Percentiles rank a stretch among this genome's conserved stretches.
Evolutionary conservation across 106 monocot species (phyloP).

Genomic region (Triglochin maritima): DNA sequence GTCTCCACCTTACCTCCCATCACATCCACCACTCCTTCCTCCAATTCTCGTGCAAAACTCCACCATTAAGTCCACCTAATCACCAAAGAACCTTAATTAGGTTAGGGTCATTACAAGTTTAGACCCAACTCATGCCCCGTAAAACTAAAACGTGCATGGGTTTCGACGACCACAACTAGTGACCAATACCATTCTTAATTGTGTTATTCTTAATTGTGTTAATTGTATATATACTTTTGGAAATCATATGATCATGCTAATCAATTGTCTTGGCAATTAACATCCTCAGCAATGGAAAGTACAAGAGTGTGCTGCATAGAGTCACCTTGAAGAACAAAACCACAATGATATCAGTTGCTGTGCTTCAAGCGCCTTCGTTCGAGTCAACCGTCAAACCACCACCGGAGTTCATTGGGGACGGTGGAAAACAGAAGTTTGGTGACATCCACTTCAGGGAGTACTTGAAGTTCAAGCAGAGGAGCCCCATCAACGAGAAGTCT

Average conservation of each 20-base stretch:
- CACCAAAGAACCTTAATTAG: no score
- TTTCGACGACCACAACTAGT: background rate
- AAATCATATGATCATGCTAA: background rate
- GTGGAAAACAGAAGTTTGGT: conserved; percentile 12
- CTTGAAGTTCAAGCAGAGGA: conserved; percentile 43
- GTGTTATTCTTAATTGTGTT: no score
- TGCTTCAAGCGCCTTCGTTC: conserved; percentile 21
- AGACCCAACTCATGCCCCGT: no score
- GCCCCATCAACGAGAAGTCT: conserved; percentile 35
- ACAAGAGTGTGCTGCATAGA: conserved; percentile 54
- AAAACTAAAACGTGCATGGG: no score
- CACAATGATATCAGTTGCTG: conserved; percentile 43
- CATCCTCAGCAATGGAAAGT: conserved; percentile 67
- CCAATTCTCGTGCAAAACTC: no score
- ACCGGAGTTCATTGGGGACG: conserved; percentile 12
- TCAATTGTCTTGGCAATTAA: conserved; percentile 4
- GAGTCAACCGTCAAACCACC: conserved; percentile 39
- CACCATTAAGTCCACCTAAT: no score
- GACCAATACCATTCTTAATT: no score
- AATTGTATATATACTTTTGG: no score
- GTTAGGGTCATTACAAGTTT: no score
- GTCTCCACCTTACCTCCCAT: no score
- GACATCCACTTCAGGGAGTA: conserved; percentile 46
- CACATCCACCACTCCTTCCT: no score
- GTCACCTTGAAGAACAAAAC: conserved; percentile 24